Evolutionary conservation across 805 yeast genomes (phyloP).

Genomic region (Yarrowia sp.): DNA sequence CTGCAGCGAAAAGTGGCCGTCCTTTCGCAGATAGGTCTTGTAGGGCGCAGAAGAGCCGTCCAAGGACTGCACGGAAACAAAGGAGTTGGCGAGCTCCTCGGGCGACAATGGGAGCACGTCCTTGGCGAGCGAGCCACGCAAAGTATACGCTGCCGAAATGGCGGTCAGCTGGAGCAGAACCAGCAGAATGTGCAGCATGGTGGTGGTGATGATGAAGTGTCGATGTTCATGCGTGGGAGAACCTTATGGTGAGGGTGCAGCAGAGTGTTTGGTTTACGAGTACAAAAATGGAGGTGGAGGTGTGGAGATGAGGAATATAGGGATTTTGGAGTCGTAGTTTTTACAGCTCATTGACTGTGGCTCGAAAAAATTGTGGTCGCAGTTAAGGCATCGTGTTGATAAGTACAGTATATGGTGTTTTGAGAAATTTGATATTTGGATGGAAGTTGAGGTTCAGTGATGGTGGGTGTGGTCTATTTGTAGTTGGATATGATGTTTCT

Average conservation of each 20-base stretch:
- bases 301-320: neutral
- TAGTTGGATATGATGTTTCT: too few species aligned
- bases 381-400: too few species aligned
- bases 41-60: neutral
- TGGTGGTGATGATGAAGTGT: neutral
- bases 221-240: neutral
- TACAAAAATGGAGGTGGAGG: neutral
- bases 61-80: neutral
- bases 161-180: neutral
- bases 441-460: too few species aligned
- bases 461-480: too few species aligned
- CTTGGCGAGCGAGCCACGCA: conserved; percentile 19
- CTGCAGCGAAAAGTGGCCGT: conserved; percentile 33
- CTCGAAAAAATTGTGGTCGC: too few species aligned
- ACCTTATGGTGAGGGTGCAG: neutral
- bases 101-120: neutral
- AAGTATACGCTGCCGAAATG: conserved; percentile 13
- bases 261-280: too few species aligned
- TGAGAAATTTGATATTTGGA: too few species aligned
- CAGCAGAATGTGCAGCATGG: conserved; percentile 9
- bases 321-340: neutral
- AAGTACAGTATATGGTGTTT: too few species aligned
- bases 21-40: conserved; percentile 24
- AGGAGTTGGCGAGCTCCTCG: conserved; percentile 9
- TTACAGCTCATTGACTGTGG: too few species aligned